phyloP scores from a whole-genome alignment of 306 rosid genomes.

The Fragaria vesca region DNA sequence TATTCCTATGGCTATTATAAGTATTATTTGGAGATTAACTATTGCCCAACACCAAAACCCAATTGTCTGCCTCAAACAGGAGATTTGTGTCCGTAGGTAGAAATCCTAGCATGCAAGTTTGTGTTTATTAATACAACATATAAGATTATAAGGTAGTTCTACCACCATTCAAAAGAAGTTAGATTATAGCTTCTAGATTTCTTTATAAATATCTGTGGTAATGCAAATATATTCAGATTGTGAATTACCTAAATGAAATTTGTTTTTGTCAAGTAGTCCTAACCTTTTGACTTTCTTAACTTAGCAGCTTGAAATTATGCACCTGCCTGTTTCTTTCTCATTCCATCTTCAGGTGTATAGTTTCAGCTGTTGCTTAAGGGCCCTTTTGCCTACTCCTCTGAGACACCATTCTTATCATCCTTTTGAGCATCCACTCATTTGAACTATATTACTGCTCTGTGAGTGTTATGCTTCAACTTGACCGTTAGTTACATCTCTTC shows the following conservation, averaged over 20 bases:
- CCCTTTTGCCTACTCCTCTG: background rate
- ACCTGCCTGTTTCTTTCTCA: background rate
- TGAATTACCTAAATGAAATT: background rate
- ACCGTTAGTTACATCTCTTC: background rate
- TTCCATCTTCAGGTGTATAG: background rate
- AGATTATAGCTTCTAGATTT: background rate
- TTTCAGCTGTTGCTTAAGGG: background rate
- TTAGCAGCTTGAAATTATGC: background rate
- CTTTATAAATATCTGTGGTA: background rate
- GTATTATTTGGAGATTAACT: background rate
- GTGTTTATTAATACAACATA: background rate
- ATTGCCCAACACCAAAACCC: background rate
- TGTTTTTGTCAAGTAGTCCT: background rate
- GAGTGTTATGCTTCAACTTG: background rate
- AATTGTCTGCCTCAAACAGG: background rate
- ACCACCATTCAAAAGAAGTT: background rate
- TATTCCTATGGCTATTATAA: background rate
- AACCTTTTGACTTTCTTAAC: background rate
- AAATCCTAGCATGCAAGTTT: background rate
- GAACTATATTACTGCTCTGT: background rate
- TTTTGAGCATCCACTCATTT: background rate
- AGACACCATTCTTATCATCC: background rate
- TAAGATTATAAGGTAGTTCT: background rate
- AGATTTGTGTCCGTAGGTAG: background rate
- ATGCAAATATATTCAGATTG: background rate